Evolutionary conservation across 2,329 filamentous ascomycete species (phyloP), one percentile per base, ranked within the genome.

Genomic region (Colletotrichum liaoningense): DNA sequence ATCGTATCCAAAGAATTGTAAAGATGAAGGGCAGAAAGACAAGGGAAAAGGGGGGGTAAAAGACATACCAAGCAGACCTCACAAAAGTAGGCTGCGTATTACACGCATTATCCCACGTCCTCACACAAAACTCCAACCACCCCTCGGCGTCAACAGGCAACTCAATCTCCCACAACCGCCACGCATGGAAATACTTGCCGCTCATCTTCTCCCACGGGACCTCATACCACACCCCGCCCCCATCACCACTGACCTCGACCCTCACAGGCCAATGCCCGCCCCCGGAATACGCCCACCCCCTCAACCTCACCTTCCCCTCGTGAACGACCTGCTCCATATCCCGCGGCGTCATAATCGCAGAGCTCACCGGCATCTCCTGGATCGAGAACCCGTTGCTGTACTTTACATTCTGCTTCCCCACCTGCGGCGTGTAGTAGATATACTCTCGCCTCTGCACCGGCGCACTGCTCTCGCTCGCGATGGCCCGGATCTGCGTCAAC

Each of bases 341-440:
- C 81, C 85, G 83, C 0, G 91, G 91, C 0, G 87, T 84, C 89
- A 93, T 93, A 77, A 93, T 93, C 26, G 91, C 92, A 24, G 86
- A 89, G 58, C 87, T 89, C 4, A 93, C 91, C 0, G 92, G 92
- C 91, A 93, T 93, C 46, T 93, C 92, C 77, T 94, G 92, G 78
- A 93, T 93, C 74, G 88, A 88, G 76, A 92, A 91, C 0, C 90
- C 91, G 60, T 90, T 89, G 33, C 84, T 89, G 75, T 88, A 88
- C 76, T 88, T 88, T 4, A 82, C 84, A 75, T 93, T 93, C 76
- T 93, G 90, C 81, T 93, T 93, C 11, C 91, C 92, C 0, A 91
- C 83, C 79, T 94, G 92, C 22, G 90, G 90, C 2, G 88, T 89
- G 79, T 92, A 94, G 81, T 94, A 93, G 0, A 93, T 83, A 68